phyloP scores from a whole-genome alignment of 1,284 basidiomycete species.

The Hortiboletus rubellus region DNA sequence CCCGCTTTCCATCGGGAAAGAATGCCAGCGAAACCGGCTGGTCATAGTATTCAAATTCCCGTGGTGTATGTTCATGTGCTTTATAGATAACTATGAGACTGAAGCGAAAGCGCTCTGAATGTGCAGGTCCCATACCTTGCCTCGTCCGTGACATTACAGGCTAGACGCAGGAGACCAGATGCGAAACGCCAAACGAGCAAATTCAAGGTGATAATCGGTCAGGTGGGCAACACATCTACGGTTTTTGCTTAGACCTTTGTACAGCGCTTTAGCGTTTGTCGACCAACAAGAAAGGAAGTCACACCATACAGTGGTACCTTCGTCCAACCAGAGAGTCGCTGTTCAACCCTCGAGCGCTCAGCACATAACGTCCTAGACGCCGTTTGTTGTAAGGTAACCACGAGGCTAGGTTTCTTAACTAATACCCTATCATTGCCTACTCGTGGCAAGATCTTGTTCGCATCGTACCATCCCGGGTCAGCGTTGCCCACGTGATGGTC shows the following conservation, averaged over 20 bases:
- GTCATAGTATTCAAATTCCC: background rate
- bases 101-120: background rate
- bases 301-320: background rate
- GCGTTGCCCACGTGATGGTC: background rate
- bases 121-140: background rate
- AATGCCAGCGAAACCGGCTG: constrained; percentile 2
- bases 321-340: background rate
- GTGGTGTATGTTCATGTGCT: background rate
- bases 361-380: background rate
- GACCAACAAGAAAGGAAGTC: background rate
- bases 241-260: background rate
- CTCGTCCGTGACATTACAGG: background rate
- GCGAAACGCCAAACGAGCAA: background rate
- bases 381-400: background rate
- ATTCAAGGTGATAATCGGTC: background rate
- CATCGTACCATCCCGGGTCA: background rate
- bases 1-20: constrained; percentile 2
- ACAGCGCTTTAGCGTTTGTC: background rate
- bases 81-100: background rate
- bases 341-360: background rate
- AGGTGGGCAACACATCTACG: background rate
- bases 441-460: background rate
- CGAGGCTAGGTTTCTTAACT: background rate
- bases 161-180: background rate
- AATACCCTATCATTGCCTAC: background rate